Evolutionary conservation across 805 yeast species (phyloP), one percentile per base, ranked within the genome.

Genomic region (Cyberlindnera saturnus): DNA sequence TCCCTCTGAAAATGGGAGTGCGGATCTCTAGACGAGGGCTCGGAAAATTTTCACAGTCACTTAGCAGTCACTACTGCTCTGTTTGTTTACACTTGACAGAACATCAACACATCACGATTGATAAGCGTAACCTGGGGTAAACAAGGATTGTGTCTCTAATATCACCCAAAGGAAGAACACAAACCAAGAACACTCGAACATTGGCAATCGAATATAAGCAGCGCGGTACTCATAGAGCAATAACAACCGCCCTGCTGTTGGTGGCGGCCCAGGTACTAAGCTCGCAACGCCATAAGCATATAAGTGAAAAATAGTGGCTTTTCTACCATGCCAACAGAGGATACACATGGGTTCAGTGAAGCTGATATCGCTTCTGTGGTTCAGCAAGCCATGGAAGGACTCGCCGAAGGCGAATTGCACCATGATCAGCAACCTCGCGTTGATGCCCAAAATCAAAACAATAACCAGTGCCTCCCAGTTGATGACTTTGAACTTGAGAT

Each of bases 341-440:
- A 15, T 11, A 13, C 36, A 20, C 41, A 35, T 14, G 43, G 18
- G 31, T 44, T 49, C 45, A 43, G 42, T 14, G 69, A 62, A 34
- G 61, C 53, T 26, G 69, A 65, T 46, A 46, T 68, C 23, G 71
- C 64, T 17, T 61, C 65, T 17, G 68, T 64, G 15, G 72, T 67
- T 4, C 65, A 67, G 16, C 65, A 60, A 47, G 73, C 73, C 3
- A 66, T 68, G 60, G 47, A 48, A 7, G 53, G 60, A 8, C 39
- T 55, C 6, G 50, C 44, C 9, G 45, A 44, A 14, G 48, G 45
- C 19, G 34, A 41, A 14, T 19, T 32, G 18, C 38, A 26, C 35
- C 42, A 37, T 26, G 31, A 42, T 32, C 34, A 43, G 33, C 43
- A 45, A 34, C 36, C 19, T 23, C 33, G 23, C 17, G 32, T 36